Conservation (phyloP, 2,329 filamentous ascomycete genomes). For the Exophiala oligosperma region DNA sequence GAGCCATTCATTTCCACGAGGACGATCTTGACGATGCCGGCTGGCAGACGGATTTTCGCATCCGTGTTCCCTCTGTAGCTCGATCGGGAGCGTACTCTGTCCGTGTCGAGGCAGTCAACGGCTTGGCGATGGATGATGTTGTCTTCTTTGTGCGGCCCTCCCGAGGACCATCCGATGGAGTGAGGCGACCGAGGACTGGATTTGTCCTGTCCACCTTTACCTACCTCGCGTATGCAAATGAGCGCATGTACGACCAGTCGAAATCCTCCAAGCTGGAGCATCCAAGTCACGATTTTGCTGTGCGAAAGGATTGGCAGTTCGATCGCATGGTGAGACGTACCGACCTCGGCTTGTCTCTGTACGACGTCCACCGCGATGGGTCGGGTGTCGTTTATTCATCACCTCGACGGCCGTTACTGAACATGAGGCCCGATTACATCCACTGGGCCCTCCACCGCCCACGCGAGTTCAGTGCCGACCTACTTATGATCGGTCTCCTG, state of each 20-base stretch:
- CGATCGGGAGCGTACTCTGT: conserved; percentile 34
- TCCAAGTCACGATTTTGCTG: conserved; percentile 5
- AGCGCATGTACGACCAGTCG: conserved; percentile 35
- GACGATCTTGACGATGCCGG: conserved; percentile 40
- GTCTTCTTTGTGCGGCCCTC: conserved; percentile 37
- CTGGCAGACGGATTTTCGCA: conserved; percentile 36
- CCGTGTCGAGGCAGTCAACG: conserved; percentile 24
- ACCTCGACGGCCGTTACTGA: conserved; percentile 37
- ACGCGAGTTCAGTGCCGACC: conserved; percentile 40
- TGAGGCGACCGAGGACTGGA: conserved; percentile 23
- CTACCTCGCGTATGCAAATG: conserved; percentile 42
- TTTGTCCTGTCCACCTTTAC: conserved; percentile 39
- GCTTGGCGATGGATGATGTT: conserved; percentile 31
- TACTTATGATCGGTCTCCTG: conserved; percentile 37
- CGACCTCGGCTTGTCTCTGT: conserved; percentile 39
- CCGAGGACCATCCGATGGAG: conserved; percentile 2
- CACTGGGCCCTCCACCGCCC: conserved; percentile 39
- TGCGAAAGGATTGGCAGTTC: conserved; percentile 7
- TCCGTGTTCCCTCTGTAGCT: conserved; percentile 27
- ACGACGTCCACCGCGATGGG: conserved; percentile 40
- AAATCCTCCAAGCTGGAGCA: too few relatives aligned
- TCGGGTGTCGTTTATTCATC: conserved; percentile 36
- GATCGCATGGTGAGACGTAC: conserved; percentile 31
- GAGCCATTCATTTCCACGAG: conserved; percentile 42
- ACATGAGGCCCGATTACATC: conserved; percentile 38